Conservation (phyloP, 169 alveolate genomes). For the Condylostoma magnum region DNA sequence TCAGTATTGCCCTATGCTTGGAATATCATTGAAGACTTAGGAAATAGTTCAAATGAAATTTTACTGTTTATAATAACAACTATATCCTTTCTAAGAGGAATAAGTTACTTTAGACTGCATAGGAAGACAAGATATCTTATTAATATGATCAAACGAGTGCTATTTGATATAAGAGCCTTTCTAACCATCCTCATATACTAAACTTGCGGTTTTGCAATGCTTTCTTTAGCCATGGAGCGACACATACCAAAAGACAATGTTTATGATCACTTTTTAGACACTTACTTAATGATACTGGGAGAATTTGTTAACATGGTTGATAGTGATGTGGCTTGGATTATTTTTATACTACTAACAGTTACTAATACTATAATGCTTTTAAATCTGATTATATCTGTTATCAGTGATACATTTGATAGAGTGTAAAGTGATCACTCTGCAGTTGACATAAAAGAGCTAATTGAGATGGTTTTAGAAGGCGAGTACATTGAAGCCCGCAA, state of each 20-base stretch:
- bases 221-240: background rate
- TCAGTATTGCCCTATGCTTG: background rate
- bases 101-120: slow-evolving; percentile 20
- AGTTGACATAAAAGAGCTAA: slow-evolving; percentile 19
- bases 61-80: background rate
- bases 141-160: slow-evolving; percentile 1
- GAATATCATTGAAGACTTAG: background rate
- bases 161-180: slow-evolving; percentile 3
- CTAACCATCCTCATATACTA: background rate
- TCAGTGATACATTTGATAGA: slow-evolving; percentile 15
- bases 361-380: background rate
- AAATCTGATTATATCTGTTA: background rate
- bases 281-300: too few species aligned
- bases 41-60: background rate
- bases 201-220: background rate
- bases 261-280: too few species aligned
- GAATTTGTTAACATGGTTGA: too few species aligned
- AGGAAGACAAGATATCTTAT: slow-evolving; percentile 6
- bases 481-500: too few species aligned
- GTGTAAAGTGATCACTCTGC: background rate
- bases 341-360: background rate
- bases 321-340: too few species aligned
- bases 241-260: too few species aligned
- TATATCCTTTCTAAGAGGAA: slow-evolving; percentile 12
- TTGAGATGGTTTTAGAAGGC: slow-evolving; percentile 16